A percentile compares a stretch with the other conserved stretches of the same genome.
These are phyloP conservation scores for Nitzschia sp. DNA, from an alignment of 108 stramenopile species.

Conservation along the genomic window DNA sequence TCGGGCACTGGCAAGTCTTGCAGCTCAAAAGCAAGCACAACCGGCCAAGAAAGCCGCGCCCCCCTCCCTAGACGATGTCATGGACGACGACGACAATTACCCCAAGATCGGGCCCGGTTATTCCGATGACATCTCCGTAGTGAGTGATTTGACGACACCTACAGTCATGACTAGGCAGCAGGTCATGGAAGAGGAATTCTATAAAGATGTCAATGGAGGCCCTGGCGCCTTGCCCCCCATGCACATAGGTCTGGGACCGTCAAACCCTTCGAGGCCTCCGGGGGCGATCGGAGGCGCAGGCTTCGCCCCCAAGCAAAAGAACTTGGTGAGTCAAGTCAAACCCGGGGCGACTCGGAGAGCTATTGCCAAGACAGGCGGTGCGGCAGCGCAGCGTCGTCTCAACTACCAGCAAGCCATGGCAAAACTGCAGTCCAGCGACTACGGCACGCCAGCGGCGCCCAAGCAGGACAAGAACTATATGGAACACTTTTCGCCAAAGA, in stretches of 20 bases:
- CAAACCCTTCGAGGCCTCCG: conserved; percentile 18
- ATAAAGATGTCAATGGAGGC: conserved; percentile 42
- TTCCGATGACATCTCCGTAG: conserved; percentile 51
- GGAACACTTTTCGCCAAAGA: conserved; percentile 29
- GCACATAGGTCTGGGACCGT: conserved; percentile 25
- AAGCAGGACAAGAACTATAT: conserved; percentile 17
- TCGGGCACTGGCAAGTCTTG: conserved; percentile 32
- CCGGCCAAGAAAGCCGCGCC: conserved; percentile 5
- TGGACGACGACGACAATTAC: conserved; percentile 53
- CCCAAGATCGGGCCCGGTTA: conserved; percentile 69
- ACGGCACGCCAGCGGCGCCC: not conserved
- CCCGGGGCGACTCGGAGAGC: conserved; percentile 19
- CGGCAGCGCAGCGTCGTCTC: conserved; percentile 50
- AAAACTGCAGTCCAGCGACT: conserved; percentile 34
- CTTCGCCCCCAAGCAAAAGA: conserved; percentile 36
- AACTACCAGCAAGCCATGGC: conserved; percentile 52
- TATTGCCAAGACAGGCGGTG: conserved; percentile 41
- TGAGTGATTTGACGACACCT: conserved; percentile 59
- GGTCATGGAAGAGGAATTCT: conserved; percentile 57
- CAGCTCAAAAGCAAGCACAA: conserved; percentile 25
- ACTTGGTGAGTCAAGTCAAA: conserved; percentile 36
- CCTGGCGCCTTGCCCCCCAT: conserved; percentile 35
- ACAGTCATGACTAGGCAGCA: conserved; percentile 51
- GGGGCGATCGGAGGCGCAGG: conserved; percentile 9
- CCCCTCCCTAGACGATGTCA: conserved; percentile 34